Base-by-base conservation (phyloP, 371 early-diverging fungal genomes). In the Lichtheimia hyalospora region DNA sequence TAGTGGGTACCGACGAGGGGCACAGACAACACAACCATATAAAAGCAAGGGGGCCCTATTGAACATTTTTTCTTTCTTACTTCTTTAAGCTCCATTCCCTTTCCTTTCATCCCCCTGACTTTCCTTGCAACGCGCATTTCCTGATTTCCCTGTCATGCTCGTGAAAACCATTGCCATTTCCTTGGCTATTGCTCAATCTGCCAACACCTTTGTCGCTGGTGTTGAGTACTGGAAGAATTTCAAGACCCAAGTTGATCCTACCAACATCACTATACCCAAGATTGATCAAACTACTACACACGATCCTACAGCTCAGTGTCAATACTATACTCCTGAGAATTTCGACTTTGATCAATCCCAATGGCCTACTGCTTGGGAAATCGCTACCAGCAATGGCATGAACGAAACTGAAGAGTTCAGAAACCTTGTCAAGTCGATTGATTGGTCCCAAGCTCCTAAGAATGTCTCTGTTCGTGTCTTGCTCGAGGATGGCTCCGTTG, bases 251-350 rank as follows among this genome's bases (percentile, higher is more conserved):
- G 61, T 63, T 21, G 58, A 67, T 57, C 67, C 70, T 24, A 39
- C 55, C 46, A 64, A 64, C 62, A 59, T 77, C 59, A 70, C 70
- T 3, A 52, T 61, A 15, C 63, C 87, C 64, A 72, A 77, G 24
- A 78, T 79, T 18, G 67, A 76, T 15, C 72, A 72, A 59, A 63
- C 62, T 10, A 66, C 72, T 12, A 66, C 69, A 16, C 23, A 52
- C 28, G 69, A 72, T 48, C 60, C 56, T 23, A 59, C 59, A 20
- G 42, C 58, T 13, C 68, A 72, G 46, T 72, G 72, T 28, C 44
- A 43, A 20, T 54, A 44, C 49, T 68, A 72, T 16, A 24, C 13
- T n/a, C 63, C 69, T 21, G 25, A 49, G n/a, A 44, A 40, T 5
- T 58, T 72, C 57, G 57, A 42, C 20, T 59, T 59, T 25, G 49